These are phyloP conservation scores for Stemphylium lycopersici DNA, from an alignment of 2,329 filamentous ascomycete species.

Conservation along the genomic window DNA sequence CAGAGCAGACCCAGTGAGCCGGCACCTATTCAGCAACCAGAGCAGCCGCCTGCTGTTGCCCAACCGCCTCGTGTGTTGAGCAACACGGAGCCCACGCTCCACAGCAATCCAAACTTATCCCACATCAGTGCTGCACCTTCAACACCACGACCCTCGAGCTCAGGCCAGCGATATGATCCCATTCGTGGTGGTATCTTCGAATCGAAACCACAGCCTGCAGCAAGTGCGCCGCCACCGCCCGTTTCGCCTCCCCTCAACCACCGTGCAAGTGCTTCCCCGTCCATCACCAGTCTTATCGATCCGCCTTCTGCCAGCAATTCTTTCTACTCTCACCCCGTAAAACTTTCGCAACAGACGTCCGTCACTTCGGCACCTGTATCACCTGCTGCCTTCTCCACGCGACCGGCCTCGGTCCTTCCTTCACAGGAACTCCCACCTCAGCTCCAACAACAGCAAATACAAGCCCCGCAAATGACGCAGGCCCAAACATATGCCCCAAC, in stretches of 20 bases:
- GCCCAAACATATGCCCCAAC: conserved; percentile 14
- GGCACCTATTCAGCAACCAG: conserved; percentile 31
- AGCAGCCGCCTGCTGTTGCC: conserved; percentile 33
- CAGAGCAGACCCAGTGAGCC: conserved; percentile 40
- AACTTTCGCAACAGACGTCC: conserved; percentile 44
- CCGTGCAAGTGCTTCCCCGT: conserved; percentile 86
- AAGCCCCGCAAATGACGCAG: conserved; percentile 7
- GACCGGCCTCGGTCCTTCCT: conserved; percentile 37
- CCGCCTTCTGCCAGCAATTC: conserved; percentile 58
- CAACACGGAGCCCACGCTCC: conserved; percentile 48
- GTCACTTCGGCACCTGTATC: conserved; percentile 50
- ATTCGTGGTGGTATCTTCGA: conserved; percentile 69
- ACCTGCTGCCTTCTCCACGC: conserved; percentile 41
- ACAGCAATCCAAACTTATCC: conserved; percentile 46
- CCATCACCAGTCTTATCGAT: conserved; percentile 89
- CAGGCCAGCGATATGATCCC: conserved; percentile 87
- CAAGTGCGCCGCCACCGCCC: conserved; percentile 55
- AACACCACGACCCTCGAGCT: conserved; percentile 63
- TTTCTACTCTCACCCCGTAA: conserved; percentile 41
- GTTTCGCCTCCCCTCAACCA: conserved; percentile 65
- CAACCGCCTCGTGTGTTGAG: conserved; percentile 44
- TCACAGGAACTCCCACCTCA: conserved; percentile 32
- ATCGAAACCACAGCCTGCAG: conserved; percentile 50
- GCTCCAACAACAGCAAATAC: conserved; percentile 25
- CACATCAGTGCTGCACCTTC: conserved; percentile 54